Conservation (phyloP, 2,329 filamentous ascomycete genomes). For the Beauveria asiatica region DNA sequence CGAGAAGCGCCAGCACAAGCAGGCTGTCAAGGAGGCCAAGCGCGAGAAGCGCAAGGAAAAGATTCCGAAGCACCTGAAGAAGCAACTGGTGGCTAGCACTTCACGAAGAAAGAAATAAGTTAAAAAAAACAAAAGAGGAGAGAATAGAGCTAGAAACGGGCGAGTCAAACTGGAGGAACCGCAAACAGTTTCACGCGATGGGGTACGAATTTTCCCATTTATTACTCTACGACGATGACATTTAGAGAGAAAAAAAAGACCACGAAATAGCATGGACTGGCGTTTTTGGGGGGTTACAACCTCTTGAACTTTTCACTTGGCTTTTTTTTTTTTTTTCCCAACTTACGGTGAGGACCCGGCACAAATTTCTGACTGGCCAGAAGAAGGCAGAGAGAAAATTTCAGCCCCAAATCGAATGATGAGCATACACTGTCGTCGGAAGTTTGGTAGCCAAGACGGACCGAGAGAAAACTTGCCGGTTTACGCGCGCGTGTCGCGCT, state of each 20-base stretch:
- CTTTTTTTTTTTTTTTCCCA: not conserved
- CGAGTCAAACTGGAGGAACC: not conserved
- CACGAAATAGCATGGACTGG: not conserved
- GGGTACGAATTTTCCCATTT: not conserved
- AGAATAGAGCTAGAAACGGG: constrained; percentile 6
- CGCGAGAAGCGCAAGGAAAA: constrained; percentile 88
- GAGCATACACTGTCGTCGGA: constrained; percentile 30
- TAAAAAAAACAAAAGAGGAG: not conserved
- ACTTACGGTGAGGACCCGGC: not conserved
- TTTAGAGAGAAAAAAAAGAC: not conserved
- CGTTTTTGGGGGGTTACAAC: constrained; percentile 8
- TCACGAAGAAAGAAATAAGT: constrained; percentile 53
- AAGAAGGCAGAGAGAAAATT: not conserved
- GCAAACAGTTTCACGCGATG: constrained; percentile 6
- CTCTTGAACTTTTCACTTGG: not conserved
- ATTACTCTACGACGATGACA: not conserved
- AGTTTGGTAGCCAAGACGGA: constrained; percentile 13
- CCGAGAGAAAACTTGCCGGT: constrained; percentile 15
- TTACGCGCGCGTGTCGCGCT: constrained; percentile 18
- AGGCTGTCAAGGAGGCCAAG: constrained; percentile 89
- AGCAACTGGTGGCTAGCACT: constrained; percentile 62
- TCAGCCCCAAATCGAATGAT: constrained; percentile 35
- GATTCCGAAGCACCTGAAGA: constrained; percentile 95
- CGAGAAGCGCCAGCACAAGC: constrained; percentile 72
- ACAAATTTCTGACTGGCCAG: too few species aligned